phyloP scores from a whole-genome alignment of 1,284 basidiomycete species.

The Mycosarcoma mackinlayi region DNA sequence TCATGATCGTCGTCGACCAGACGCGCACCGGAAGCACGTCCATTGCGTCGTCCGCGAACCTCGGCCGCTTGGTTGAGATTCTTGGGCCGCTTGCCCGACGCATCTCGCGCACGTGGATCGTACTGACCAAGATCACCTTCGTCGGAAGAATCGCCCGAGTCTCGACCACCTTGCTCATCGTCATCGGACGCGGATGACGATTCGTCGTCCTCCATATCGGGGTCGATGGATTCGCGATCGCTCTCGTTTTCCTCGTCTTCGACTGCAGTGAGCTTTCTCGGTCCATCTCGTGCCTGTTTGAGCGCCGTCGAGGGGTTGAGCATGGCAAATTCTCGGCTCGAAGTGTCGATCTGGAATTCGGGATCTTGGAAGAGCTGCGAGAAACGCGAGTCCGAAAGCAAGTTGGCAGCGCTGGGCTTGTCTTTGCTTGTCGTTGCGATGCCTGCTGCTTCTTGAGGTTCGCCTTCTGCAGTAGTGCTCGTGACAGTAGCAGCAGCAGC shows the following conservation, averaged over 20 bases:
- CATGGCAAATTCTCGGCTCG: slow-evolving; percentile 84
- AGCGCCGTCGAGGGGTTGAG: slow-evolving; percentile 84
- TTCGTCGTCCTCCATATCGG: slow-evolving; percentile 54
- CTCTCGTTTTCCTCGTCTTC: slow-evolving; percentile 88
- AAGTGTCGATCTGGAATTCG: slow-evolving; percentile 92
- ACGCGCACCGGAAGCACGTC: slow-evolving; percentile 43
- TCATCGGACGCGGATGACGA: slow-evolving; percentile 8
- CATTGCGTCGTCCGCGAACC: slow-evolving; percentile 68
- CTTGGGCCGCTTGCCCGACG: slow-evolving; percentile 68
- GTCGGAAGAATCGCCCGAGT: slow-evolving; percentile 70
- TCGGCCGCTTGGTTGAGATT: slow-evolving; percentile 68
- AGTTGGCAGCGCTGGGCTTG: slow-evolving; percentile 44
- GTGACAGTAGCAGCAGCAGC: slow-evolving; percentile 30
- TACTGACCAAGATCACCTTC: slow-evolving; percentile 54
- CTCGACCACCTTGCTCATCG: slow-evolving; percentile 35
- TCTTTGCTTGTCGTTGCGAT: slow-evolving; percentile 60
- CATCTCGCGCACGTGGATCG: slow-evolving; percentile 53
- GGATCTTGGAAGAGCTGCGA: slow-evolving; percentile 89
- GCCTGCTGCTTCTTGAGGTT: slow-evolving; percentile 69
- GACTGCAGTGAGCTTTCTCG: slow-evolving; percentile 76
- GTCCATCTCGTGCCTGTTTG: slow-evolving; percentile 36
- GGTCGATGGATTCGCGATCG: slow-evolving; percentile 76
- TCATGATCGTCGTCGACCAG: slow-evolving; percentile 50
- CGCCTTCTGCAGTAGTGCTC: slow-evolving; percentile 61
- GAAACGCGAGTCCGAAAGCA: slow-evolving; percentile 91